Conservation (phyloP, 2,329 filamentous ascomycete species). For the Xylariaceae sp. region DNA sequence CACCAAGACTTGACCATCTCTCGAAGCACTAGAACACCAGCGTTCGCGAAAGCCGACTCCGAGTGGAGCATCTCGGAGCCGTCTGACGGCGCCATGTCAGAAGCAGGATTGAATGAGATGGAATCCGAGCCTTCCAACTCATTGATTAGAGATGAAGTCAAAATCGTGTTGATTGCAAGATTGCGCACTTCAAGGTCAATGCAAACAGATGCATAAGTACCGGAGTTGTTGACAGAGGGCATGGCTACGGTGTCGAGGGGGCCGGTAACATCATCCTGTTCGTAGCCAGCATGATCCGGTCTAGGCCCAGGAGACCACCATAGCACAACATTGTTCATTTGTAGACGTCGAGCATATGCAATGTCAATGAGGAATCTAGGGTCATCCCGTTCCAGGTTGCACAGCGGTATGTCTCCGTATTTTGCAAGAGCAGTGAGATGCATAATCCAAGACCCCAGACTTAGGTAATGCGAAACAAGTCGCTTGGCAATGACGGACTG, state of each 20-base stretch:
- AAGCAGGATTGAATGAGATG: slow-evolving; percentile 76
- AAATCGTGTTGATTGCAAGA: slow-evolving; percentile 93
- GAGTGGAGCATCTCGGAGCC: slow-evolving; percentile 70
- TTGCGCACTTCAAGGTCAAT: slow-evolving; percentile 94
- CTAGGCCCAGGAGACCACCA: slow-evolving; percentile 91
- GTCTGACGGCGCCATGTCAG: slow-evolving; percentile 56
- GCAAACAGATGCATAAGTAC: slow-evolving; percentile 92
- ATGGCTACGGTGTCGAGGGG: slow-evolving; percentile 83
- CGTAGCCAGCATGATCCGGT: slow-evolving; percentile 93
- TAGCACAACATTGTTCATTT: slow-evolving; percentile 86
- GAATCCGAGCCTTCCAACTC: slow-evolving; percentile 89
- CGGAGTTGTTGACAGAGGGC: slow-evolving; percentile 89
- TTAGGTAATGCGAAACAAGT: slow-evolving; percentile 83
- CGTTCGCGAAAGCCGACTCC: slow-evolving; percentile 88
- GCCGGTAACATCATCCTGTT: slow-evolving; percentile 83
- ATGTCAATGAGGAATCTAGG: slow-evolving; percentile 94
- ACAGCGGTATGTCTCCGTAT: slow-evolving; percentile 91
- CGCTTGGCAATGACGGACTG: slow-evolving; percentile 83
- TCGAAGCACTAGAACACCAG: slow-evolving; percentile 81
- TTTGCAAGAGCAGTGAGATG: slow-evolving; percentile 83
- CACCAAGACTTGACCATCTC: slow-evolving; percentile 99
- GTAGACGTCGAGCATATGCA: slow-evolving; percentile 83
- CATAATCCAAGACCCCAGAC: slow-evolving; percentile 86
- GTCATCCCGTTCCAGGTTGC: slow-evolving; percentile 92
- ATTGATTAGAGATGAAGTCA: slow-evolving; percentile 94